These are phyloP conservation scores for Neurospora sp. DNA, from an alignment of 495 filamentous ascomycete species.

Conservation along the genomic window DNA sequence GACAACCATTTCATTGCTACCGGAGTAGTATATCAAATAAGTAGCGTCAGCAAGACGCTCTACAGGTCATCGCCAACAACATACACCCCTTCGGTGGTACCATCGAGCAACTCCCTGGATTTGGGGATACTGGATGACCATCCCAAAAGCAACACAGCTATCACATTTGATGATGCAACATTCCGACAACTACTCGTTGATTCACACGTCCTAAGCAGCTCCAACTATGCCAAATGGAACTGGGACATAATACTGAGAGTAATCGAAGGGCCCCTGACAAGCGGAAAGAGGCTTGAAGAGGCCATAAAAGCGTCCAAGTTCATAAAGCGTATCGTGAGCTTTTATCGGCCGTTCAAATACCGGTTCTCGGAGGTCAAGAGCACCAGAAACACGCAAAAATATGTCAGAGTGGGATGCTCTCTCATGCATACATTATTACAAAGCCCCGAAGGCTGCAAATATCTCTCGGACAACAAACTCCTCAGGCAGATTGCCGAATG, in stretches of 20 bases:
- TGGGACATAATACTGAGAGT: conserved; percentile 87
- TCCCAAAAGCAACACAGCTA: conserved; percentile 58
- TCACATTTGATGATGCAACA: conserved; percentile 74
- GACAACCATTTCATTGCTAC: conserved; percentile 71
- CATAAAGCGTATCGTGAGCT: conserved; percentile 84
- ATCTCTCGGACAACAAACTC: conserved; percentile 85
- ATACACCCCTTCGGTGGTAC: conserved; percentile 25
- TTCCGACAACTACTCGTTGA: conserved; percentile 83
- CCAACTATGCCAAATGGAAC: conserved; percentile 89
- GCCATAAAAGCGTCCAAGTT: conserved; percentile 93
- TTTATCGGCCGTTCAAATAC: conserved; percentile 94
- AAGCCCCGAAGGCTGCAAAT: conserved; percentile 70
- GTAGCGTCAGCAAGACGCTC: conserved; percentile 89
- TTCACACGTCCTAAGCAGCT: conserved; percentile 72
- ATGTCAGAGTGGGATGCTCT: conserved; percentile 80
- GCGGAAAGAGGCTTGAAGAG: conserved; percentile 84
- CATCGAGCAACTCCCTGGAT: conserved; percentile 30
- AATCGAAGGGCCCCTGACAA: conserved; percentile 89
- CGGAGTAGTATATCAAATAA: conserved; percentile 89
- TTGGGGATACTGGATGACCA: conserved; percentile 44
- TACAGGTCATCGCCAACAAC: conserved; percentile 58
- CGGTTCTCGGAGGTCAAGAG: conserved; percentile 79
- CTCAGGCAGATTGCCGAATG: conserved; percentile 91
- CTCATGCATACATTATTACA: conserved; percentile 78
- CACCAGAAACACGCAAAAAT: conserved; percentile 86